Evolutionary conservation across 305 asterid species (phyloP), one percentile per base, ranked within the genome.

Genomic region (Rubia tinctorum): DNA sequence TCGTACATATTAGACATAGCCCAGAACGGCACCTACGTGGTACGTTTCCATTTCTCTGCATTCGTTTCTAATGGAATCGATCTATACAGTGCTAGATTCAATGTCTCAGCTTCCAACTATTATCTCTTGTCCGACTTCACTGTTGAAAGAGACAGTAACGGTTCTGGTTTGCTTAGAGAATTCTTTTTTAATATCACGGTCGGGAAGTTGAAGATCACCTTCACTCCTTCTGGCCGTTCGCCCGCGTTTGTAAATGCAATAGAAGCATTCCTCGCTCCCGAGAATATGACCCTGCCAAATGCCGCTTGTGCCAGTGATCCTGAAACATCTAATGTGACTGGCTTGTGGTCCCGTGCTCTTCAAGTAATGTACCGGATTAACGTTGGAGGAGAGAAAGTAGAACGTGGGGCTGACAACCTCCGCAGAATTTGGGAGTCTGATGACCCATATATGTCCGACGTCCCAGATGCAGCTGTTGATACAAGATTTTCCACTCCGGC

Each of bases 1-100:
- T 78, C 18, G 6, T 90, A 90, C 60, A 79, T 80, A 14, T 64
- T 90, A 11, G 44, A 68, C 40, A 47, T 77, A 43, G 69, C 7
- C 42, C 69, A 71, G 59, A n/a, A 18, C 15, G 88, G 86, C 2
- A 82, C 73, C 73, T 85, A 80, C 56, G 71, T 81, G 73, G 79
- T 88, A 67, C 89, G 96, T 55, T 75, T 88, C 56, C 93, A 89
- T 81, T 89, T 89, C 81, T 77, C 6, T 43, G 84, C 84, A n/a
- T 82, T 79, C 37, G 72, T 13, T n/a, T 25, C 60, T 53, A n/a
- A 58, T 0, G 63, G 63, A 13, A 8, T 20, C 0, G 73, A 76
- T 60, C 82, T 79, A 45, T 9, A 59, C 1, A 17, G 53, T 18
- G 85, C 84, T 30, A 66, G 68, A 25, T 89, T 89, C 82, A 17